Percentiles rank a stretch among this genome's conserved stretches.
Conservation (phyloP, 2,329 filamentous ascomycete species). For the Purpureocillium lavendulum region DNA sequence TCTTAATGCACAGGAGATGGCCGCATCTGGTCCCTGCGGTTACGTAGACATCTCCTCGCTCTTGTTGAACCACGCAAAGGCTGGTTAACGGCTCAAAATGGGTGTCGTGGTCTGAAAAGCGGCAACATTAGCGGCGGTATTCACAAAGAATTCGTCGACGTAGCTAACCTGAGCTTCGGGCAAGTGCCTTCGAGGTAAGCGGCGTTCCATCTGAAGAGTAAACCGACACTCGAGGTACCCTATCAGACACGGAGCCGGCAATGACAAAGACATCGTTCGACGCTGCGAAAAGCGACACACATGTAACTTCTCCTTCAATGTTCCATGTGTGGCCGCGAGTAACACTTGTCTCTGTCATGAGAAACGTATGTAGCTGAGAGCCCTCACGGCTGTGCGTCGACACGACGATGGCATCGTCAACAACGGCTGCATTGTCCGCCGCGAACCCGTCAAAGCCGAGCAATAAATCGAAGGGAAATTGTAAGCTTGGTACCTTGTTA, state of each 20-base stretch:
- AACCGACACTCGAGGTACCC: conserved; percentile 23
- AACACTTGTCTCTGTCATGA: conserved; percentile 23
- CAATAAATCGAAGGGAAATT: conserved; percentile 22
- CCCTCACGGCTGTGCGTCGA: conserved; percentile 26
- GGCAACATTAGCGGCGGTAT: not conserved
- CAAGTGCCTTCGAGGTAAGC: conserved; percentile 9
- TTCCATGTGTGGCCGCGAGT: conserved; percentile 20
- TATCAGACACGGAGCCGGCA: conserved; percentile 24
- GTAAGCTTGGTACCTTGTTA: conserved; percentile 16
- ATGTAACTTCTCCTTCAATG: conserved; percentile 40
- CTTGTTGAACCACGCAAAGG: conserved; percentile 25
- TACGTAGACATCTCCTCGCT: conserved; percentile 19
- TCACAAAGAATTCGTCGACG: not conserved
- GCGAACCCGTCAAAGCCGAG: conserved; percentile 16
- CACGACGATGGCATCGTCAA: conserved; percentile 29
- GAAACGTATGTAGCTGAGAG: conserved; percentile 31
- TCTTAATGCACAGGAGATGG: conserved; percentile 33
- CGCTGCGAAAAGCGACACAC: conserved; percentile 27
- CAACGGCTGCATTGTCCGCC: conserved; percentile 35
- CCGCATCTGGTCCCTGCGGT: conserved; percentile 44
- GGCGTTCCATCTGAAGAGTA: conserved; percentile 17
- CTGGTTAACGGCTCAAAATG: conserved; percentile 36
- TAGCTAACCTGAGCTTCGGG: conserved; percentile 5
- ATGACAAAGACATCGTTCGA: conserved; percentile 18
- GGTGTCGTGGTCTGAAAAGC: not conserved